These are phyloP conservation scores for Cutaneotrichosporon sp. DNA, from an alignment of 1,284 basidiomycete species.

Conservation along the genomic window DNA sequence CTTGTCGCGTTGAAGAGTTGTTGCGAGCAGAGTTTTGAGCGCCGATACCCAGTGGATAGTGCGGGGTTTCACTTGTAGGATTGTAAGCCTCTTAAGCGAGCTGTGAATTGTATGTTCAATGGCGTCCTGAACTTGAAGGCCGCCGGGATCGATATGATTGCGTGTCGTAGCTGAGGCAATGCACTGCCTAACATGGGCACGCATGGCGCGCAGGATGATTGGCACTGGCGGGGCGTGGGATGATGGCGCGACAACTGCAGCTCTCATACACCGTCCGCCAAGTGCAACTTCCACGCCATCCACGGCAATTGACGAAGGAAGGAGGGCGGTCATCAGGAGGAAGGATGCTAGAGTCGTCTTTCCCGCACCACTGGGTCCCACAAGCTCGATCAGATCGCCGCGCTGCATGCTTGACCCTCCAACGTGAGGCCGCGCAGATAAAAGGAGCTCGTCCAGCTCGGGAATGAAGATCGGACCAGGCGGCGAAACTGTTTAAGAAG, in stretches of 20 bases:
- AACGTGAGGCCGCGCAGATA: slow-evolving; percentile 24
- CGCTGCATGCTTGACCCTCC: slow-evolving; percentile 36
- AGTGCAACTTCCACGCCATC: slow-evolving; percentile 18
- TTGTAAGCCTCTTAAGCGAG: background rate
- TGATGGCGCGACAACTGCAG: slow-evolving; percentile 26
- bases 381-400: slow-evolving; percentile 44
- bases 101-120: slow-evolving; percentile 15
- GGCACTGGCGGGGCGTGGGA: slow-evolving; percentile 24
- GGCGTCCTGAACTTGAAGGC: background rate
- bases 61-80: background rate
- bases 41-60: no score
- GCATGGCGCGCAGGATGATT: slow-evolving; percentile 21
- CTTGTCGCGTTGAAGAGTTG: no score
- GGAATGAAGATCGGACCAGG: slow-evolving; percentile 42
- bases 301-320: slow-evolving; percentile 20
- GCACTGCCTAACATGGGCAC: slow-evolving; percentile 24
- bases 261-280: slow-evolving; percentile 30
- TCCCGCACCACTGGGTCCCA: slow-evolving; percentile 42
- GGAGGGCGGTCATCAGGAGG: slow-evolving; percentile 33
- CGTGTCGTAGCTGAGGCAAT: slow-evolving; percentile 1
- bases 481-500: slow-evolving; percentile 34
- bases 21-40: no score
- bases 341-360: slow-evolving; percentile 23
- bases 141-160: background rate
- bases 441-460: slow-evolving; percentile 33